Evolutionary conservation across 2,329 filamentous ascomycete species (phyloP), one percentile per base, ranked within the genome.

Genomic region (Fusarium mexicanum): DNA sequence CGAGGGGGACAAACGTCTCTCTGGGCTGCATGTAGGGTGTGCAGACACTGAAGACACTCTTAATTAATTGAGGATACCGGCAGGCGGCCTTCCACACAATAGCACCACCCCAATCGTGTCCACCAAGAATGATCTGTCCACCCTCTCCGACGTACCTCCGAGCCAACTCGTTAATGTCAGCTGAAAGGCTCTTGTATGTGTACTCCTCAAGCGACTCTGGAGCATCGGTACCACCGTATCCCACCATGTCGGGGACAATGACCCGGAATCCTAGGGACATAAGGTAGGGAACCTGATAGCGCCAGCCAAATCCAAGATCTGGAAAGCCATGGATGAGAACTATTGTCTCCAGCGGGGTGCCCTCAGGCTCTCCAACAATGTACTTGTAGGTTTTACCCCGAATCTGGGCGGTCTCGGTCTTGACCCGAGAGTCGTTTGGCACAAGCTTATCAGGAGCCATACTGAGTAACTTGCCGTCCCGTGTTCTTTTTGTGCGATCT

Each of bases 41-140:
- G 84, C 94, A 96, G 69, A 98, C 85, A 75, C 89, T 90, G 85
- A 98, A 96, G 69, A 98, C 86, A 77, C 91, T 91, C 44, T 88
- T 88, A 73, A 98, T 86, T 18, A 97, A 86, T 46, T 91, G 84
- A 0, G 94, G 94, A 78, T 95, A 87, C 88, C 91, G 94, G 72
- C 93, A 88, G 20, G 92, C 91, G 65, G 93, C 84, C 62, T 94
- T 90, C 87, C 94, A 97, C 61, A 92, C 91, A 35, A 95, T 86
- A 6, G 88, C 87, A 77, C 94, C 95, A 81, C 96, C 96, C 94
- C 96, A 98, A 83, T 98, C 96, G 84, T 98, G 96, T 13, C 95
- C 96, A 55, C 95, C 94, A 20, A 98, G 88, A 64, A 98, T 91
- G 78, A 98, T 92, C 64, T 84, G 84, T 14, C 80, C 80, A 81